Base-by-base conservation (phyloP, 768 basidiomycete genomes). In the Psilocybe subaeruginosa region DNA sequence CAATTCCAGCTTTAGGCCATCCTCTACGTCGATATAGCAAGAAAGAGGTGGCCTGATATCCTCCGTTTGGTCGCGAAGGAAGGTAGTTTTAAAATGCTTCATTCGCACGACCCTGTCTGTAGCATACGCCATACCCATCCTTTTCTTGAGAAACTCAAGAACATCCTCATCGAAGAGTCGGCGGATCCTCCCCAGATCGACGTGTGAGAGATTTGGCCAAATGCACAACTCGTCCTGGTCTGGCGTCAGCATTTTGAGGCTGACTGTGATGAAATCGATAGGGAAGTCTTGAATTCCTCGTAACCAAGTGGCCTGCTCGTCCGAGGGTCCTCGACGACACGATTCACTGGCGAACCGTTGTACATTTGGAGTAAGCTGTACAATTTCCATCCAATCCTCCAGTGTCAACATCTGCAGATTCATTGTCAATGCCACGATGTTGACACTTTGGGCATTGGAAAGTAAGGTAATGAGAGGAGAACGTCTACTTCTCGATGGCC, bases 401-500 rank as follows among this genome's bases (percentile, higher is more conserved):
- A 54, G 33, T 2, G 53, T 60, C 35, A 60, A 30, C 33, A 49
- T 48, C n/a, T 54, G 52, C 12, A 60, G 27, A 45, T 55, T 60
- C 16, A 53, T 50, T 2, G 47, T 19, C 9, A 59, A 33, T 4
- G 37, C 30, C 5, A 37, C 31, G 3, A 54, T 52, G 7, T 30
- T 17, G 14, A 45, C 19, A 6, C 37, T 56, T n/a, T 54, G 59
- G 1, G 39, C 29, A 0, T 3, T 27, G 5, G 46, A 17, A 14
- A 64, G 64, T 4, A 64, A 60, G 3, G 47, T 23, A 8, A 50
- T 30, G 9, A 64, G 16, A 2, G 64, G 56, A 3, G 64, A 64
- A 2, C n/a, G 64, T 8, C 59, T 46, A 9, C 8, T 6, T 0
- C 0, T 17, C 6, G 48, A 45, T 16, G 64, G 59, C 30, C 19